A percentile compares a stretch with the other conserved stretches of the same genome.
phyloP scores from a whole-genome alignment of 495 filamentous ascomycete genomes.

The Immersiella caudata region DNA sequence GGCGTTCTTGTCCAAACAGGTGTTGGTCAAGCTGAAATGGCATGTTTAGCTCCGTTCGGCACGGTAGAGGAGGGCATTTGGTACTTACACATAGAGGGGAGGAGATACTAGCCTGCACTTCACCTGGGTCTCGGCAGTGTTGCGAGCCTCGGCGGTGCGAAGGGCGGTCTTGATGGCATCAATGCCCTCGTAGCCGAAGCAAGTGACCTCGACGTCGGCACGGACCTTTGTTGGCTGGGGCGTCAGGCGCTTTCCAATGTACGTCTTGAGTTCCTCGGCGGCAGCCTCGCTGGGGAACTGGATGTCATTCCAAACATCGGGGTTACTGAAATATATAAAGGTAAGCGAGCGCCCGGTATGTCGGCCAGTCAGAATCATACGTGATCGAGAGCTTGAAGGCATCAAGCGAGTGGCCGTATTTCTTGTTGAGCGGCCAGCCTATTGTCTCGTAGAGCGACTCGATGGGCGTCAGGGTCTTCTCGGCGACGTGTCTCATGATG shows the following conservation, averaged over 20 bases:
- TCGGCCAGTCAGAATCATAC: slow-evolving; percentile 50
- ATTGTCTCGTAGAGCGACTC: slow-evolving; percentile 91
- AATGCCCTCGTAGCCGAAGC: slow-evolving; percentile 98
- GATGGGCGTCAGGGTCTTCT: slow-evolving; percentile 92
- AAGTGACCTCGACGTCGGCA: slow-evolving; percentile 96
- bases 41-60: neutral
- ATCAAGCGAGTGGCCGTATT: slow-evolving; percentile 94
- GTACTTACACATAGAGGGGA: slow-evolving; percentile 76
- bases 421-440: slow-evolving; percentile 96
- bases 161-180: slow-evolving; percentile 93
- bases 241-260: slow-evolving; percentile 94
- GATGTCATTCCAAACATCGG: slow-evolving; percentile 92
- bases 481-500: slow-evolving; percentile 96
- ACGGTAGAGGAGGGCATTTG: slow-evolving; percentile 15
- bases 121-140: slow-evolving; percentile 86
- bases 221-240: slow-evolving; percentile 97
- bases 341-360: slow-evolving; percentile 7
- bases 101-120: slow-evolving; percentile 97
- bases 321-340: slow-evolving; percentile 66
- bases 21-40: slow-evolving; percentile 65
- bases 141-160: slow-evolving; percentile 82
- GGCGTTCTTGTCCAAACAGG: slow-evolving; percentile 87
- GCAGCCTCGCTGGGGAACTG: slow-evolving; percentile 85
- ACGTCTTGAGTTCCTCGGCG: slow-evolving; percentile 81
- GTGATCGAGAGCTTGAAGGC: slow-evolving; percentile 99